Conservation (phyloP, 306 rosid genomes). For the Prunus davidiana region DNA sequence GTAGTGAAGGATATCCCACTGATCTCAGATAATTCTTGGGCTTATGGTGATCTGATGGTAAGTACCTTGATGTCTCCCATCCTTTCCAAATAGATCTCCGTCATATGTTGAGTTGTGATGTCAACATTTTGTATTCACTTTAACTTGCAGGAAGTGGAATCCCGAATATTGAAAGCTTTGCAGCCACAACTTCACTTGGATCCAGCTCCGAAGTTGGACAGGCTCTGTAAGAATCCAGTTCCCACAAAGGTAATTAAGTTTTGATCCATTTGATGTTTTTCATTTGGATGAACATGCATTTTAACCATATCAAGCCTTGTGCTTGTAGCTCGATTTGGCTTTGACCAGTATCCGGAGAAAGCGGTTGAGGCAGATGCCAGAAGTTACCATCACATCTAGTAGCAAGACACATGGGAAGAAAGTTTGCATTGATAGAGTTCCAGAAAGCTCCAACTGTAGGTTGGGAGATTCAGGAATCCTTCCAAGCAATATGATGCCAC, state of each 20-base stretch:
- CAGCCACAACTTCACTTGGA: conserved; percentile 80
- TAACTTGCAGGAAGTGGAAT: conserved; percentile 75
- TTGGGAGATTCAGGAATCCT: conserved; percentile 58
- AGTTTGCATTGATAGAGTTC: conserved; percentile 73
- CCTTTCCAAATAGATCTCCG: conserved; percentile 15
- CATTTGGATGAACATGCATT: conserved; percentile 26
- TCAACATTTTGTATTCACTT: conserved; percentile 20
- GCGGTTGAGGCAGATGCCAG: conserved; percentile 72
- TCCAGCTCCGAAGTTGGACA: conserved; percentile 82
- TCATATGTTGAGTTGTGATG: conserved; percentile 27
- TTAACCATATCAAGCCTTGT: conserved; percentile 26
- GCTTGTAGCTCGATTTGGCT: conserved; percentile 68
- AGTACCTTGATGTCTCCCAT: conserved; percentile 28
- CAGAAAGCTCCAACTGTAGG: conserved; percentile 55
- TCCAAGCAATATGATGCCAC: conserved; percentile 52
- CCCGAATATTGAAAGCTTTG: conserved; percentile 77
- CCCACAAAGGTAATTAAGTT: conserved; percentile 61
- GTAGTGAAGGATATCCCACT: conserved; percentile 92
- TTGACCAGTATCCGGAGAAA: conserved; percentile 56
- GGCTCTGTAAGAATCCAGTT: conserved; percentile 58
- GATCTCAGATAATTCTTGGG: conserved; percentile 85
- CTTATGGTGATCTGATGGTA: conserved; percentile 97
- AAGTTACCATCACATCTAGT: conserved; percentile 61
- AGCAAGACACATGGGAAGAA: conserved; percentile 73
- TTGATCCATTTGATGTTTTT: conserved; percentile 15